Base-by-base conservation (phyloP, 371 early-diverging fungal genomes). In the Parasitella parasitica region DNA sequence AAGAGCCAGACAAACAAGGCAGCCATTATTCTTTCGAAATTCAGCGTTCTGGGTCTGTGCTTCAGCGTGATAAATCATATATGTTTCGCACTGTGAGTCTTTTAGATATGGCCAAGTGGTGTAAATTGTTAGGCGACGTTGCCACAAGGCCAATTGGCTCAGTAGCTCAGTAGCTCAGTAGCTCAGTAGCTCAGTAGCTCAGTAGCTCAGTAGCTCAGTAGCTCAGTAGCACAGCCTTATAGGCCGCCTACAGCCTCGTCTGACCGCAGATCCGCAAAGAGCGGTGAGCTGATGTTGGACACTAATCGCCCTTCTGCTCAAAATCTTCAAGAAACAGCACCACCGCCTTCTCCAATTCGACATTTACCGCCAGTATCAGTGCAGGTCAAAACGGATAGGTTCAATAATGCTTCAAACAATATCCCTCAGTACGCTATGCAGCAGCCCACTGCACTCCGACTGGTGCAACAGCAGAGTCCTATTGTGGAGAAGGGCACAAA, bases 1-100 rank as follows among this genome's bases (percentile, higher is more conserved):
- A n/a, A 13, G 18, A 63, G n/a, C 30, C 22, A 18, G 24, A 58
- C 6, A 24, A 30, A 49, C 18, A 18, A 11, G 9, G 18, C 32
- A 15, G n/a, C n/a, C n/a, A 28, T 27, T 60, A 60, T 35, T 48
- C 61, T 2, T 66, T 66, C 24, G 66, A 66, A 22, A 61, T 66
- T 20, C 57, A 54, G 16, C 55, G 61, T 34, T 41, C 51, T 15
- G 61, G 57, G 8, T 54, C 54, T 50, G 53, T 52, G 34, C 24
- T 66, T 35, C 66, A 61, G 26, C 66, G 61, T 46, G 66, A 66
- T 36, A 66, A 66, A 36, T 41, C 57, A 20, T 61, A 39, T 46
- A 18, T 36, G 27, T 66, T 66, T 38, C 61, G 66, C 27, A 32
- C 57, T 2, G 30, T 22, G 20, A 51, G 18, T 16, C n/a, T 48